Percentiles rank a stretch among this genome's conserved stretches.
Evolutionary conservation across 2,329 filamentous ascomycete species (phyloP).

Genomic region (Chrysoporthe austroafricana): DNA sequence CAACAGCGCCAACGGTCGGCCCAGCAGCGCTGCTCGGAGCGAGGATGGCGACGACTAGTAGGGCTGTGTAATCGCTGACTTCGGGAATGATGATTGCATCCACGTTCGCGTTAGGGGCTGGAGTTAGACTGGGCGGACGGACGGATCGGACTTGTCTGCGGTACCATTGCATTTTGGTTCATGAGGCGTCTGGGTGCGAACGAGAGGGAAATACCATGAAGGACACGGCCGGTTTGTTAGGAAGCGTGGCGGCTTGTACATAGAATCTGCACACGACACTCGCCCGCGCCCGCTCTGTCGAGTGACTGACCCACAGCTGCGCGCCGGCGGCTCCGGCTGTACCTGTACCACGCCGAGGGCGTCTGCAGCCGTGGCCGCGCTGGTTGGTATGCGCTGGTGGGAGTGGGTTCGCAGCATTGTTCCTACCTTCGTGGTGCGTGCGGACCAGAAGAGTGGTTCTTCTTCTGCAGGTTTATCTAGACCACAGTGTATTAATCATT

Average conservation of each 20-base stretch:
- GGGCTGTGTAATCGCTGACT: not conserved
- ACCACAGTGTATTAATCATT: constrained; percentile 10
- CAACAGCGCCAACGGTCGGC: constrained; percentile 26
- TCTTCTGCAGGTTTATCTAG: not conserved
- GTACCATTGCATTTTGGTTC: constrained; percentile 24
- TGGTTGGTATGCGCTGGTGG: not conserved
- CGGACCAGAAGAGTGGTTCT: not conserved
- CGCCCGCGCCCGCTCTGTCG: not conserved
- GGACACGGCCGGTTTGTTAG: constrained; percentile 16
- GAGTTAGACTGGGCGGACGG: constrained; percentile 19
- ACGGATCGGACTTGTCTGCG: constrained; percentile 8
- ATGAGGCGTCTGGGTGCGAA: constrained; percentile 25
- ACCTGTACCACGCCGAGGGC: not conserved
- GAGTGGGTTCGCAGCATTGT: not conserved
- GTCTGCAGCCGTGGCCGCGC: not conserved
- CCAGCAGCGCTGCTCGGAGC: constrained; percentile 26
- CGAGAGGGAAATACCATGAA: constrained; percentile 29
- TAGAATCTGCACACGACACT: not conserved
- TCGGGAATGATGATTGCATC: constrained; percentile 6
- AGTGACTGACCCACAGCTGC: not conserved
- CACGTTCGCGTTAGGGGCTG: constrained; percentile 11
- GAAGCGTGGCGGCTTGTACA: constrained; percentile 2
- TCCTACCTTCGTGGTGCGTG: not conserved
- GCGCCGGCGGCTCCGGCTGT: not conserved
- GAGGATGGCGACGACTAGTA: constrained; percentile 26